A percentile compares a stretch with the other conserved stretches of the same genome.
These are phyloP conservation scores for Parachlorella kessleri DNA, from an alignment of 139 green algal genomes.

Conservation along the genomic window DNA sequence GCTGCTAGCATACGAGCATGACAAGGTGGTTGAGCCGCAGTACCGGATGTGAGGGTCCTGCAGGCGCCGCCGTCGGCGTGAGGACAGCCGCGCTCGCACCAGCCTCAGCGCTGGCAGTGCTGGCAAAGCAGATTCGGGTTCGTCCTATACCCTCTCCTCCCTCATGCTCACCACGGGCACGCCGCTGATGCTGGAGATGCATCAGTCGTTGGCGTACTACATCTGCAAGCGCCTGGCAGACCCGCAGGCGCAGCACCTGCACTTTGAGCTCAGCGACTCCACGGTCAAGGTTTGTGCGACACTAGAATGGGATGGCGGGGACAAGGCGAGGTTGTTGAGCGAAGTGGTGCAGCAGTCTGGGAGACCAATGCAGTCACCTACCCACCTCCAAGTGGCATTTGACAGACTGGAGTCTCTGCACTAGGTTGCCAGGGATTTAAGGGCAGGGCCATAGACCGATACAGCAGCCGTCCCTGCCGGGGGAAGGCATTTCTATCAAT, in stretches of 20 bases:
- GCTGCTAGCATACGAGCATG: neutral
- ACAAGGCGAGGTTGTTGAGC: no score
- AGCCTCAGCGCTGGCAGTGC: neutral
- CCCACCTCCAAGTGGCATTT: no score
- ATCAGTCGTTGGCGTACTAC: constrained; percentile 66
- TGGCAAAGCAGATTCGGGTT: neutral
- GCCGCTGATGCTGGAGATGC: constrained; percentile 79
- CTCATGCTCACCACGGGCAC: constrained; percentile 57
- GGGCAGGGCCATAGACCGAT: no score
- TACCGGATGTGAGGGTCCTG: neutral
- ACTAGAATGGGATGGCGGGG: no score
- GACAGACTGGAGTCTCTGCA: no score
- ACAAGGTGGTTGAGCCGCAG: no score
- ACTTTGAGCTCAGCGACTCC: constrained; percentile 80
- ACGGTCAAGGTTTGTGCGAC: constrained; percentile 83
- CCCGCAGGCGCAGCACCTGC: constrained; percentile 46
- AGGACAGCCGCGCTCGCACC: neutral
- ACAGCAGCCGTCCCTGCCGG: no score
- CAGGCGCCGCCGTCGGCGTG: neutral
- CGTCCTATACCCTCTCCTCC: constrained; percentile 21
- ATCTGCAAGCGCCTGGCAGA: constrained; percentile 53
- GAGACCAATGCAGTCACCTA: no score
- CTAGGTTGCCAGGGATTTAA: no score
- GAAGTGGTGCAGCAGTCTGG: no score
- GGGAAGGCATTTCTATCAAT: no score